These are phyloP conservation scores for Vitellaria paradoxa DNA, from an alignment of 179 eudicot genomes.

Conservation along the genomic window DNA sequence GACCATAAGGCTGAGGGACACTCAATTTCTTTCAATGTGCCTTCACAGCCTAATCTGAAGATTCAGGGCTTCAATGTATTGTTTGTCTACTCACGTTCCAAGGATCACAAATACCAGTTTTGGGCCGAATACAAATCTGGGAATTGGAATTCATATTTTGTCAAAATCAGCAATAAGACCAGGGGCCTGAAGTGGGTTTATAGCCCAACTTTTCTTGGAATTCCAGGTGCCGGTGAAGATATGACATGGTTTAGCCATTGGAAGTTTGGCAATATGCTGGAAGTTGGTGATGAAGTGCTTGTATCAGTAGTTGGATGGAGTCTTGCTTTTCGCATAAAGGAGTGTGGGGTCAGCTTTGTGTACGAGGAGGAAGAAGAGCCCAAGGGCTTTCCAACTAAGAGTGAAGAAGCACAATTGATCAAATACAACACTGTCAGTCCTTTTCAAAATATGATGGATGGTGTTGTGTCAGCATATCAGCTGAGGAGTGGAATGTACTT, in stretches of 20 bases:
- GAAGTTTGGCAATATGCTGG: neutral
- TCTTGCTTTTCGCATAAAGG: neutral
- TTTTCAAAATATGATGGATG: neutral
- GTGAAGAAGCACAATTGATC: conserved; percentile 2
- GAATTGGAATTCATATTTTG: neutral
- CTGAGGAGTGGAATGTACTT: conserved; percentile 3
- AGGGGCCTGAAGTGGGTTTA: conserved; percentile 12
- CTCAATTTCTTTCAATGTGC: conserved; percentile 1
- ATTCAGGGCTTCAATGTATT: conserved; percentile 10
- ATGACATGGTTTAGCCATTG: conserved; percentile 15
- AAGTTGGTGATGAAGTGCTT: conserved; percentile 11
- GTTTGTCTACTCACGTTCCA: conserved; percentile 13
- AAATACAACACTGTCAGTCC: neutral
- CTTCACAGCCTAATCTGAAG: conserved; percentile 9
- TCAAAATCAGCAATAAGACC: conserved; percentile 12
- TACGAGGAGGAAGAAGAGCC: neutral
- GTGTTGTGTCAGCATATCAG: conserved; percentile 9
- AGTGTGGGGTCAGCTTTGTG: conserved; percentile 6
- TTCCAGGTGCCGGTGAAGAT: conserved; percentile 8
- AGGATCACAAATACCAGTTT: neutral
- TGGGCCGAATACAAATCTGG: neutral
- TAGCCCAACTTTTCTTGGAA: conserved; percentile 14
- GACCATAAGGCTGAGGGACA: neutral
- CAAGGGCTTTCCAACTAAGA: neutral
- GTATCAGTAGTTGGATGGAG: conserved; percentile 3